Base-by-base conservation (phyloP, 176 grass and related monocot genomes). In the Triticum monococcum region DNA sequence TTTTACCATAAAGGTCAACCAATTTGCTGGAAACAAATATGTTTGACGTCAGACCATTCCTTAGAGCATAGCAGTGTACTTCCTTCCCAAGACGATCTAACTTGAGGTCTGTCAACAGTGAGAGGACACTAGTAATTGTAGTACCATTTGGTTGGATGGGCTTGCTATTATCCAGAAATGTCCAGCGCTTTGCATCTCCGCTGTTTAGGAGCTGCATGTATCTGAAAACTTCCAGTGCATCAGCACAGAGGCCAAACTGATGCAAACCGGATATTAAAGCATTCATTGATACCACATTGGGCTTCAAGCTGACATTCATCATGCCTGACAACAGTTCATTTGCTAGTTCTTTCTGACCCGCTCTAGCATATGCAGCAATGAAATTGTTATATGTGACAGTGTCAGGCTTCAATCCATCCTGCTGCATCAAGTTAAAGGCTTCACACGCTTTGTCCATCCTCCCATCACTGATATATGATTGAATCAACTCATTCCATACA, bases 401-500 rank as follows among this genome's bases (percentile, higher is more conserved):
- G 75, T 91, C 89, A 46, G 89, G 92, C 73, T 85, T 56, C 77
- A 91, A 77, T 26, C 87, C 87, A 80, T 91, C 85, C 70, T 83
- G 73, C 73, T 86, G 78, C 89, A 94, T 94, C 85, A 80, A 77
- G 66, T 69, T 70, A 79, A 94, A 75, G 71, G 86, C 85, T 68
- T 88, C 67, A 67, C 83, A 84, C 0, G 92, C 92, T 68, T 86
- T 88, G 71, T 78, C 43, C 85, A 89, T 91, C 73, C 79, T 89
- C 63, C 80, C 85, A 62, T 94, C 87, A 79, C 62, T 72, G 32
- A 77, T 68, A 38, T 94, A 91, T 14, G 82, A 89, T 28, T 86
- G 89, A 83, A 94, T 89, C 43, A 94, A 75, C 79, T 89, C 87
- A 83, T 94, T 94, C 92, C 92, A 94, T 26, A 94, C 87, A 37